These are phyloP conservation scores for Aspergillus asperescens DNA, from an alignment of 495 filamentous ascomycete species.

Conservation along the genomic window DNA sequence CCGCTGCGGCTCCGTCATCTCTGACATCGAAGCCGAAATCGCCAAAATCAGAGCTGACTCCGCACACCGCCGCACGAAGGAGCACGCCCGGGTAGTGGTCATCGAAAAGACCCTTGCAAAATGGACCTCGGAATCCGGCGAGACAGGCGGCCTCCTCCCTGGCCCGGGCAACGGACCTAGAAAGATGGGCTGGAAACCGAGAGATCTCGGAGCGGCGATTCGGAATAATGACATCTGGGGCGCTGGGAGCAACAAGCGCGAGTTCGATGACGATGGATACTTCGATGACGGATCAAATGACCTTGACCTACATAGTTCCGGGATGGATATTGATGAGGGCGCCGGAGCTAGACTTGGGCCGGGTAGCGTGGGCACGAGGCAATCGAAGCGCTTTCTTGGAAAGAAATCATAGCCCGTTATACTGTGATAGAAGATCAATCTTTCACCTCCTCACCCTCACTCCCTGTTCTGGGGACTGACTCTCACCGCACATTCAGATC, in stretches of 20 bases:
- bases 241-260: conserved; percentile 39
- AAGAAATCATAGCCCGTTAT: conserved; percentile 27
- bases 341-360: conserved; percentile 24
- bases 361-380: conserved; percentile 19
- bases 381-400: conserved; percentile 40
- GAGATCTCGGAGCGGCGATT: conserved; percentile 15
- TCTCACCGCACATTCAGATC: too few species aligned
- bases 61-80: conserved; percentile 44
- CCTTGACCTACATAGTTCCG: conserved; percentile 54
- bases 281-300: conserved; percentile 40
- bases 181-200: conserved; percentile 24
- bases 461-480: too few species aligned
- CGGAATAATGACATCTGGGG: conserved; percentile 24
- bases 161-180: conserved; percentile 1
- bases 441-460: neutral
- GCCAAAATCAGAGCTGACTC: conserved; percentile 50
- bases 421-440: neutral
- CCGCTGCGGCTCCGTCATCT: conserved; percentile 69
- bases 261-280: conserved; percentile 42
- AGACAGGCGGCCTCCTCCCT: neutral
- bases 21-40: conserved; percentile 69
- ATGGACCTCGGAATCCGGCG: conserved; percentile 16
- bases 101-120: conserved; percentile 43
- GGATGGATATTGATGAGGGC: conserved; percentile 46
- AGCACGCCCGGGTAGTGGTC: conserved; percentile 41